phyloP scores from a whole-genome alignment of 2,329 filamentous ascomycete species.

The Ceratocystis lukuohia region DNA sequence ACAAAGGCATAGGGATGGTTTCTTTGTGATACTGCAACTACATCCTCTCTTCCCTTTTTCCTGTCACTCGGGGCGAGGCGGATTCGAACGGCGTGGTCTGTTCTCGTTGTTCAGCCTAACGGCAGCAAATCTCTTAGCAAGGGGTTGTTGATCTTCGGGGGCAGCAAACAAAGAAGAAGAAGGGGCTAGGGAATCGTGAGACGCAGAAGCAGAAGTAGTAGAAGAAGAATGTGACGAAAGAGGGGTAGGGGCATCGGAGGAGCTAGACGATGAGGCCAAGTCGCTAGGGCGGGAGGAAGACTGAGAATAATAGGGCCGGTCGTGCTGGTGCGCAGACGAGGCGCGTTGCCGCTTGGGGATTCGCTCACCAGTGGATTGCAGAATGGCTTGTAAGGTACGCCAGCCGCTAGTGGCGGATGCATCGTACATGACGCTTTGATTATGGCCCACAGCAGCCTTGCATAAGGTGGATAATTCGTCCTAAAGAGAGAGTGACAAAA shows the following conservation, averaged over 20 bases:
- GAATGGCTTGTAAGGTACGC: constrained; percentile 84
- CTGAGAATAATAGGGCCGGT: constrained; percentile 8
- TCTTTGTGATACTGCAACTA: background rate
- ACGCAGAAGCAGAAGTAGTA: constrained; percentile 8
- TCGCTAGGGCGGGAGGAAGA: constrained; percentile 22
- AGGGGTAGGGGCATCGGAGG: constrained; percentile 23
- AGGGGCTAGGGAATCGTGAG: background rate
- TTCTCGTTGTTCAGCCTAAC: constrained; percentile 44
- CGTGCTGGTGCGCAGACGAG: constrained; percentile 17
- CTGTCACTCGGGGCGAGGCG: constrained; percentile 11
- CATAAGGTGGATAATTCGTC: constrained; percentile 80
- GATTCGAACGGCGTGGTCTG: constrained; percentile 14
- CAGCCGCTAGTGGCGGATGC: constrained; percentile 80
- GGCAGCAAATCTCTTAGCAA: constrained; percentile 54
- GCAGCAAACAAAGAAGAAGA: constrained; percentile 16
- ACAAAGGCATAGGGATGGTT: background rate
- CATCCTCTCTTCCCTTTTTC: background rate
- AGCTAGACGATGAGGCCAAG: constrained; percentile 23
- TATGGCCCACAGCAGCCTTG: constrained; percentile 68
- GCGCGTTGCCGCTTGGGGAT: constrained; percentile 55
- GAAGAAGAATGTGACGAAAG: constrained; percentile 19
- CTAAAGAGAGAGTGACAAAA: constrained; percentile 34
- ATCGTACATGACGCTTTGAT: constrained; percentile 67
- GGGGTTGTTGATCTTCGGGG: constrained; percentile 36
- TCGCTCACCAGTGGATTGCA: constrained; percentile 96